Evolutionary conservation across 768 basidiomycete genomes (phyloP), one percentile per base, ranked within the genome.

Genomic region (Dentipellis fragilis): DNA sequence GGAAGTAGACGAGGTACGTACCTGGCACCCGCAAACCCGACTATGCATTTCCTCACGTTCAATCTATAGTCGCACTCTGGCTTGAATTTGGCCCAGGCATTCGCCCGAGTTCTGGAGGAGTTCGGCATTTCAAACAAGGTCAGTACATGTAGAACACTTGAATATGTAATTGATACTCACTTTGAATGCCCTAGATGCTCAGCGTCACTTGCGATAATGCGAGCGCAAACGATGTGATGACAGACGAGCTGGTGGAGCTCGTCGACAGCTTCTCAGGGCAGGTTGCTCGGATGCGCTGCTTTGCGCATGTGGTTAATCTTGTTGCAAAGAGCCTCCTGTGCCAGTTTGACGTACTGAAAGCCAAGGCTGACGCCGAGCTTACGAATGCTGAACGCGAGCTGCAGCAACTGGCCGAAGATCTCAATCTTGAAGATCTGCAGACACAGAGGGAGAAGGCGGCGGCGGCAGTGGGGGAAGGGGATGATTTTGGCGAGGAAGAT

Each of bases 131-230:
- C 60, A 12, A 40, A 67, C 17, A 71, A 71, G 67, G 68, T 69
- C 16, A 35, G 54, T 58, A 54, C 1, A 19, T 56, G 12, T 47
- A 16, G 19, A 4, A 47, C n/a, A 10, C 4, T 3, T 11, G 16
- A 3, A 11, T 2, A 35, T 11, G 9, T 39, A 12, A 47, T 4
- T n/a, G 4, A 2, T 2, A 16, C 3, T 23, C 7, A 19, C 7
- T 42, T 29, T 12, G 12, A 3, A 10, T 1, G 10, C 46, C n/a
- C n/a, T n/a, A 67, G 69, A 58, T 73, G 14, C 61, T 74, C 2
- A 61, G 66, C 10, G 54, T 75, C 3, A 72, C 66, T 2, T 68
- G 64, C 39, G 68, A 76, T 56, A 75, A 75, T 59, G 71, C 71
- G 2, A 60, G 62, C 0, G 55, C 57, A 4, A 76, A 76, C 51